These are phyloP conservation scores for Xylaria sp. DNA, from an alignment of 2,329 filamentous ascomycete species.

Conservation along the genomic window DNA sequence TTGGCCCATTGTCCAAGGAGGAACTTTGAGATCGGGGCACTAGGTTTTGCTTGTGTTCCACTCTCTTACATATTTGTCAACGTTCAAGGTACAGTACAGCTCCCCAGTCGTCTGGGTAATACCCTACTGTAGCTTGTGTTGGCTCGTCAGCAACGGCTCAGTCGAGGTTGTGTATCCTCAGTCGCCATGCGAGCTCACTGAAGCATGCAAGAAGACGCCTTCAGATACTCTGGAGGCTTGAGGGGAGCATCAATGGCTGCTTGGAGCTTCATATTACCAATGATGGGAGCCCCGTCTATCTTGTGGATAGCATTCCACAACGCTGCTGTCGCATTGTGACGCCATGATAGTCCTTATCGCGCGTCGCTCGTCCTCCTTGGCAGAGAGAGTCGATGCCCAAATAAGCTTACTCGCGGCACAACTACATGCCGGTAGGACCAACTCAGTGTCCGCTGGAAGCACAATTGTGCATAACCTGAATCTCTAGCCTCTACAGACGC, in stretches of 20 bases:
- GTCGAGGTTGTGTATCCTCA: slow-evolving; percentile 2
- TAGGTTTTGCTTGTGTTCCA: slow-evolving; percentile 14
- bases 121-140: not conserved
- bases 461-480: slow-evolving; percentile 15
- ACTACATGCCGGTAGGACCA: no score
- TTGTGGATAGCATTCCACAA: not conserved
- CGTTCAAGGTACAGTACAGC: not conserved
- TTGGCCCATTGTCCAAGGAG: slow-evolving; percentile 15
- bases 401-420: slow-evolving; percentile 29
- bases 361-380: slow-evolving; percentile 10
- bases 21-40: slow-evolving; percentile 11
- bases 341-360: slow-evolving; percentile 15
- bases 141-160: not conserved
- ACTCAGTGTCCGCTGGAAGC: no score
- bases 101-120: no score
- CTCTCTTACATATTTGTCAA: slow-evolving; percentile 26
- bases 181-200: not conserved
- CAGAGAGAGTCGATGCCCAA: slow-evolving; percentile 6
- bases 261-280: not conserved
- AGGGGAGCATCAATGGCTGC: not conserved
- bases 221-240: not conserved
- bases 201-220: not conserved
- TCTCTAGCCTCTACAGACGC: not conserved
- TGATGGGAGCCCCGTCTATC: not conserved
- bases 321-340: slow-evolving; percentile 12